Conservation (phyloP, 805 yeast species). For the Lachancea sp. region DNA sequence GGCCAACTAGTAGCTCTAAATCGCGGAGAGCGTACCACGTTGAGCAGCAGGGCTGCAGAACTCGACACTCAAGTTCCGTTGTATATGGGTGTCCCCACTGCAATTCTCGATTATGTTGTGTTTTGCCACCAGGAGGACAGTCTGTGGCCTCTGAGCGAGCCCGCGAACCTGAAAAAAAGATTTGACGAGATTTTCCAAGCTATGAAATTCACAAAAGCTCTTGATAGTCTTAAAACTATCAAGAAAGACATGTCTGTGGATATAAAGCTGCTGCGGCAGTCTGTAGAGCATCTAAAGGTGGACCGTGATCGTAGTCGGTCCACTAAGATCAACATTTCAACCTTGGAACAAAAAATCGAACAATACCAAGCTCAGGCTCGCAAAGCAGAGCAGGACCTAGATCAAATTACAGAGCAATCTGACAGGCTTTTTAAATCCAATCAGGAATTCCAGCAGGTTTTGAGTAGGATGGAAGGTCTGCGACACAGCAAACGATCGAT, state of each 20-base stretch:
- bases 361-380: slow-evolving; percentile 44
- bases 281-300: slow-evolving; percentile 65
- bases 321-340: slow-evolving; percentile 42
- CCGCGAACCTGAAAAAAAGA: slow-evolving; percentile 77
- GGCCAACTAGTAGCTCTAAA: slow-evolving; percentile 69
- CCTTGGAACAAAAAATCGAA: slow-evolving; percentile 40
- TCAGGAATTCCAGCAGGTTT: slow-evolving; percentile 70
- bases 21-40: slow-evolving; percentile 63
- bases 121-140: slow-evolving; percentile 98
- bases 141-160: slow-evolving; percentile 93
- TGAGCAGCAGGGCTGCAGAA: slow-evolving; percentile 78
- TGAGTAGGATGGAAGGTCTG: slow-evolving; percentile 57
- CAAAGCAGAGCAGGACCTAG: slow-evolving; percentile 44
- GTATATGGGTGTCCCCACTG: slow-evolving; percentile 79
- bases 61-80: slow-evolving; percentile 76
- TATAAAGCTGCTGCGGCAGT: slow-evolving; percentile 67
- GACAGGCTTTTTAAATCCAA: slow-evolving; percentile 64
- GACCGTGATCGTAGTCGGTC: slow-evolving; percentile 70
- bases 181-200: slow-evolving; percentile 98
- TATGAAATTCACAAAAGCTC: slow-evolving; percentile 81
- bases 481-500: slow-evolving; percentile 42
- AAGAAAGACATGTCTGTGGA: slow-evolving; percentile 74
- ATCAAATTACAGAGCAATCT: slow-evolving; percentile 48
- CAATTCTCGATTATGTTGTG: slow-evolving; percentile 84
- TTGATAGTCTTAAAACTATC: slow-evolving; percentile 68